Percentiles rank a stretch among this genome's conserved stretches.
phyloP scores from a whole-genome alignment of 192 early-diverging fungal species.

The Coemansia sp. region DNA sequence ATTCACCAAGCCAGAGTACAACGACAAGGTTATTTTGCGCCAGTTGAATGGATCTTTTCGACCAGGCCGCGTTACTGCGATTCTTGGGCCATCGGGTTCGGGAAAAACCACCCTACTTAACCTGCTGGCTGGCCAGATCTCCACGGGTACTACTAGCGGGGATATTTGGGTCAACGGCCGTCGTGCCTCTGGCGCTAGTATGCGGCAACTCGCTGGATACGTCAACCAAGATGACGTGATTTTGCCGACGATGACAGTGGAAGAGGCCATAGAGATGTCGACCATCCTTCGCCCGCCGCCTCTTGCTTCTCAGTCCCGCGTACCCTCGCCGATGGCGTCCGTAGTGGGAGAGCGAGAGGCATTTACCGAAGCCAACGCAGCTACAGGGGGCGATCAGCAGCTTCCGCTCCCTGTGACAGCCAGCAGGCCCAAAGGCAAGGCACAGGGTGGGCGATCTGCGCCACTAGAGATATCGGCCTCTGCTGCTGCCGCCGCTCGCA shows the following conservation, averaged over 20 bases:
- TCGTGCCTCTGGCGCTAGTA: constrained; percentile 46
- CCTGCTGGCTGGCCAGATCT: constrained; percentile 57
- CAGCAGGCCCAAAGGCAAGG: not conserved
- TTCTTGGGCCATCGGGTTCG: constrained; percentile 63
- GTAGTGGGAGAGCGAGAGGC: not conserved
- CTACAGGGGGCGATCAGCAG: constrained; percentile 32
- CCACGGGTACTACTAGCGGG: constrained; percentile 52
- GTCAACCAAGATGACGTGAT: constrained; percentile 65
- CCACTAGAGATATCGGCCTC: constrained; percentile 23
- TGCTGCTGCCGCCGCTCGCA: not conserved
- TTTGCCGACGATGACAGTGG: constrained; percentile 67
- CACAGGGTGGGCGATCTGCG: constrained; percentile 3
- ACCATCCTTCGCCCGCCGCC: constrained; percentile 54
- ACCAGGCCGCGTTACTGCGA: constrained; percentile 60
- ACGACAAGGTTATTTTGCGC: constrained; percentile 42
- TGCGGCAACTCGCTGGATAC: constrained; percentile 58
- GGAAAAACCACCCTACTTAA: constrained; percentile 69
- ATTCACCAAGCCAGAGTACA: constrained; percentile 5
- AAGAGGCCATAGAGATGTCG: constrained; percentile 73
- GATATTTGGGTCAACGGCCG: constrained; percentile 61
- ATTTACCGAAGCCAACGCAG: not conserved
- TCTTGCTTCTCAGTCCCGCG: constrained; percentile 3
- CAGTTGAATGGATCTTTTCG: constrained; percentile 40
- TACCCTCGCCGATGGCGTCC: not conserved
- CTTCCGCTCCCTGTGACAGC: constrained; percentile 24